Evolutionary conservation across 2,329 filamentous ascomycete genomes (phyloP).

Genomic region (Xylaria sp.): DNA sequence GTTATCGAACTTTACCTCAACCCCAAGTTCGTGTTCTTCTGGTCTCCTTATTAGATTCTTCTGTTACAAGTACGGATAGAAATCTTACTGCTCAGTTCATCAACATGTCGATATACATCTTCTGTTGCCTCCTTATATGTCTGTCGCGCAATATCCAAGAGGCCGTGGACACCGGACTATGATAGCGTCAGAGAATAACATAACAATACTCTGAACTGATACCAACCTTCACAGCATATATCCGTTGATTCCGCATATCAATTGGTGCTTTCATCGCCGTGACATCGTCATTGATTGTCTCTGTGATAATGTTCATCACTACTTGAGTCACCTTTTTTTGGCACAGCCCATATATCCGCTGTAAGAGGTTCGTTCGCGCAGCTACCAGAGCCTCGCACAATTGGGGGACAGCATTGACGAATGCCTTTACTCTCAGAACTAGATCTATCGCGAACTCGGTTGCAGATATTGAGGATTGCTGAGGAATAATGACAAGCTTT

Average conservation of each 20-base stretch:
- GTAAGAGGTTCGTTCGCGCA: constrained; percentile 71
- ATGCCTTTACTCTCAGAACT: constrained; percentile 86
- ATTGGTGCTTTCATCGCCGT: constrained; percentile 81
- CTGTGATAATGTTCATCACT: constrained; percentile 73
- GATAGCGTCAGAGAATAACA: constrained; percentile 38
- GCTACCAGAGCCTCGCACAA: constrained; percentile 75
- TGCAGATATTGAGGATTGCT: constrained; percentile 71
- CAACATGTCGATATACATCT: constrained; percentile 78
- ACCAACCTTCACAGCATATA: constrained; percentile 82
- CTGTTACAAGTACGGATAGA: background rate
- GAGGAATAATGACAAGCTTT: constrained; percentile 81
- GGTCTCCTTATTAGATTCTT: constrained; percentile 6
- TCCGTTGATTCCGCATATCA: constrained; percentile 88
- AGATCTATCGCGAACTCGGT: constrained; percentile 87
- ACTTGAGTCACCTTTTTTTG: constrained; percentile 68
- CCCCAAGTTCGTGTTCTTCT: constrained; percentile 68
- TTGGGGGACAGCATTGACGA: constrained; percentile 73
- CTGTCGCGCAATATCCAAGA: constrained; percentile 88
- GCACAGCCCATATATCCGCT: constrained; percentile 77
- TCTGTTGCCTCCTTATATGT: constrained; percentile 90
- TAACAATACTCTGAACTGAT: background rate
- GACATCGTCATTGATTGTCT: constrained; percentile 83
- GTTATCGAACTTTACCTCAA: constrained; percentile 80
- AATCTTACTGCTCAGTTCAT: constrained; percentile 70
- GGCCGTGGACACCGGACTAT: constrained; percentile 81